Conservation (phyloP, 352 stramenopile genomes). For the Pythium phragmiticola region DNA sequence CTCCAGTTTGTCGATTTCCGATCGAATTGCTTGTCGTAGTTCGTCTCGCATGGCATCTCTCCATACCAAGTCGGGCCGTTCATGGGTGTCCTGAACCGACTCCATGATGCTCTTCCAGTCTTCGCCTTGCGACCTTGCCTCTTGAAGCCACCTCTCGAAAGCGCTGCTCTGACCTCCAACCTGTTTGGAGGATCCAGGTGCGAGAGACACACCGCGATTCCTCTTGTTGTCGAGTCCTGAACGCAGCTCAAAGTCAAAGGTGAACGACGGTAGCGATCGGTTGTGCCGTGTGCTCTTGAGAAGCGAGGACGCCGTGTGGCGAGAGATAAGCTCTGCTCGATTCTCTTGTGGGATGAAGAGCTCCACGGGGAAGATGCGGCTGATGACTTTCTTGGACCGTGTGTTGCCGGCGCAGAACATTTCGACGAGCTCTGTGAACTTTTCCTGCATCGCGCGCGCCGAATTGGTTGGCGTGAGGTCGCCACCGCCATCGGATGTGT, state of each 20-base stretch:
- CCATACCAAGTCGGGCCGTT: constrained; percentile 76
- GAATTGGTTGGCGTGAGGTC: constrained; percentile 48
- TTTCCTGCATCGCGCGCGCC: constrained; percentile 32
- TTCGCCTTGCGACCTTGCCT: constrained; percentile 69
- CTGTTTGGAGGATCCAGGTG: constrained; percentile 6
- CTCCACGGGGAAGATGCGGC: constrained; percentile 77
- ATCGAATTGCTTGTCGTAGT: constrained; percentile 46
- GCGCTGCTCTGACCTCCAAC: constrained; percentile 20
- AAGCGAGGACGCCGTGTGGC: constrained; percentile 51
- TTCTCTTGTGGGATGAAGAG: constrained; percentile 70
- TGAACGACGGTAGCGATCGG: constrained; percentile 59
- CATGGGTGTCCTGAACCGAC: constrained; percentile 50
- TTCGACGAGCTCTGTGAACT: constrained; percentile 70
- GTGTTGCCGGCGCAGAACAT: constrained; percentile 83
- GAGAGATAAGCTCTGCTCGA: constrained; percentile 50
- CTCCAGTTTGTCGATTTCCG: constrained; percentile 59
- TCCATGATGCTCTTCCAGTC: constrained; percentile 74
- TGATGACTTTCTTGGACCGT: constrained; percentile 74
- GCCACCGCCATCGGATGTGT: constrained; percentile 19
- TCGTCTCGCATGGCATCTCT: constrained; percentile 60
- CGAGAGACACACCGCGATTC: constrained; percentile 30
- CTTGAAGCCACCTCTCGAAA: constrained; percentile 63
- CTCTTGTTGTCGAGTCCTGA: constrained; percentile 44
- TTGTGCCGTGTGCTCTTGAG: constrained; percentile 43
- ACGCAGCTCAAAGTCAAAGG: constrained; percentile 63